phyloP scores from a whole-genome alignment of 2,329 filamentous ascomycete species.

The Neonectria hederae region DNA sequence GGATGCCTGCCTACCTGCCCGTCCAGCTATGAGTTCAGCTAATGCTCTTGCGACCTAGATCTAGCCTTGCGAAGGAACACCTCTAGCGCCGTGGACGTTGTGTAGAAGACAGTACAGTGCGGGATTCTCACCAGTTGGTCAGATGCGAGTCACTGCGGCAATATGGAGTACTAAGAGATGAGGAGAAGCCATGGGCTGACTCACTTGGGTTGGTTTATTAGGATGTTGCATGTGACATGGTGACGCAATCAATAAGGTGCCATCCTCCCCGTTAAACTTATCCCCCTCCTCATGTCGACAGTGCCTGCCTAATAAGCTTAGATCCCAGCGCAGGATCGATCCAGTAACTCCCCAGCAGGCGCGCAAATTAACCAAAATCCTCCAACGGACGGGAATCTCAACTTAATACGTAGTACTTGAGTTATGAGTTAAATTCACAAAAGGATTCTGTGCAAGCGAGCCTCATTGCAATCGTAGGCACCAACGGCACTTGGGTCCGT shows the following conservation, averaged over 20 bases:
- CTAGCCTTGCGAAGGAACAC: background rate
- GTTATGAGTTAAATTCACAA: no score
- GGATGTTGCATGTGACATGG: constrained; percentile 3
- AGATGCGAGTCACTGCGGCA: background rate
- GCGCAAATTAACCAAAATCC: constrained; percentile 10
- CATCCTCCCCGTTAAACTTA: constrained; percentile 7
- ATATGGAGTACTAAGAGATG: background rate
- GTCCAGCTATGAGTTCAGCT: constrained; percentile 2
- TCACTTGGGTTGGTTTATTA: background rate
- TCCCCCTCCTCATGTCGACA: constrained; percentile 22
- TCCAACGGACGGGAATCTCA: background rate
- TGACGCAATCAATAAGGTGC: constrained; percentile 1
- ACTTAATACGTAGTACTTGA: background rate
- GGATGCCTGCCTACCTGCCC: constrained; percentile 9
- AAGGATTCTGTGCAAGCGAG: background rate
- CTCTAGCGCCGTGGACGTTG: background rate
- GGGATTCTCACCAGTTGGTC: constrained; percentile 7
- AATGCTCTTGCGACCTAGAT: background rate
- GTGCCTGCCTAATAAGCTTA: constrained; percentile 17
- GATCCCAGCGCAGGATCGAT: constrained; percentile 27
- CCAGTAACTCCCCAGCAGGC: constrained; percentile 6
- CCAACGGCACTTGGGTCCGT: background rate
- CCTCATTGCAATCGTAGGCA: no score
- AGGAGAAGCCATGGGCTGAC: constrained; percentile 9
- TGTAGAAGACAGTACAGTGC: background rate